Conservation (phyloP, 2,329 filamentous ascomycete species). For the Botrytis cinerea region DNA sequence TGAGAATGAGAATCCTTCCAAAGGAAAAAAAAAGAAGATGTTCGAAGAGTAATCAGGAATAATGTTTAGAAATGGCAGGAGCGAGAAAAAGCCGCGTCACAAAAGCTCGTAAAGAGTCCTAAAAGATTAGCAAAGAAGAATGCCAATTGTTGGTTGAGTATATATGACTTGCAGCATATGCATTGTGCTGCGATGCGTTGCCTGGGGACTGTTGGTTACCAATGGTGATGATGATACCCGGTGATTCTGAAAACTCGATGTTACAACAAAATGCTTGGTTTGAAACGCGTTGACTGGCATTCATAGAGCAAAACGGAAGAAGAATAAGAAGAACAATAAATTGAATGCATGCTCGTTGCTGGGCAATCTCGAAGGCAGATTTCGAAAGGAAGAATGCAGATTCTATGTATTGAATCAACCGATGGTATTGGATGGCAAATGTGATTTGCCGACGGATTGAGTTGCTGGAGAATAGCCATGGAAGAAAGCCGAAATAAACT, state of each 20-base stretch:
- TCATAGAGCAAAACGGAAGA: background rate
- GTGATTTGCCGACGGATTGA: conserved; percentile 3
- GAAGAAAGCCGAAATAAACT: background rate
- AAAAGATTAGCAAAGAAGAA: background rate
- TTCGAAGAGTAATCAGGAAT: conserved; percentile 8
- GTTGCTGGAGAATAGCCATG: conserved; percentile 8
- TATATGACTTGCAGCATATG: conserved; percentile 23
- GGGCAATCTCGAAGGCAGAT: background rate
- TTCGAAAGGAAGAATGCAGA: conserved; percentile 8
- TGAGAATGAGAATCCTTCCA: conserved; percentile 13
- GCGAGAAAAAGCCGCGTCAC: conserved; percentile 15
- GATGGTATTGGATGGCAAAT: background rate
- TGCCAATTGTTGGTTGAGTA: conserved; percentile 19
- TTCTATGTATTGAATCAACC: background rate
- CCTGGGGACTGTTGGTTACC: conserved; percentile 17
- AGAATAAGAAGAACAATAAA: background rate
- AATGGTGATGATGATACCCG: conserved; percentile 19
- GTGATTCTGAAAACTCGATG: conserved; percentile 16
- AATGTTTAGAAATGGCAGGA: conserved; percentile 4
- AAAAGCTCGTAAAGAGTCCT: background rate
- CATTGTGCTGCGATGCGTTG: conserved; percentile 12
- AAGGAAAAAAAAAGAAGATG: background rate
- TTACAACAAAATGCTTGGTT: background rate
- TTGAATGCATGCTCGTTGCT: background rate
- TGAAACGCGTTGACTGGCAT: conserved; percentile 9